These are phyloP conservation scores for Hemileccinum rubropunctum DNA, from an alignment of 768 basidiomycete genomes.

Conservation along the genomic window DNA sequence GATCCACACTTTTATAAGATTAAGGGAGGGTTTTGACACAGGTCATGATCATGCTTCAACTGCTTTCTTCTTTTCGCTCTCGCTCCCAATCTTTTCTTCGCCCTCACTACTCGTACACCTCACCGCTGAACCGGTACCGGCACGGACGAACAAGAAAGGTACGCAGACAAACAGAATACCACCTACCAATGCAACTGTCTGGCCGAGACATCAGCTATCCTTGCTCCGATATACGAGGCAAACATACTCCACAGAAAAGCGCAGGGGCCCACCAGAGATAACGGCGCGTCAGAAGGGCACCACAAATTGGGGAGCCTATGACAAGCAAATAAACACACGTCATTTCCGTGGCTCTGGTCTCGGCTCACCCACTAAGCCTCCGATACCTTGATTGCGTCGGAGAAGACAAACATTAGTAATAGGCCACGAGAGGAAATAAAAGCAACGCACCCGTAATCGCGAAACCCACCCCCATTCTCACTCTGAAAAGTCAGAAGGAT, in stretches of 20 bases:
- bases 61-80: no score
- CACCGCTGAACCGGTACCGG: neutral
- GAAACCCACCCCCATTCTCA: constrained; percentile 48
- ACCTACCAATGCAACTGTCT: constrained; percentile 11
- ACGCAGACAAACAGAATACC: constrained; percentile 10
- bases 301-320: constrained; percentile 54
- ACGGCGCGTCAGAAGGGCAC: constrained; percentile 46
- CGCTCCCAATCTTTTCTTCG: neutral
- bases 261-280: constrained; percentile 60
- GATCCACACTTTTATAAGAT: no score
- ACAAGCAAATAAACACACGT: constrained; percentile 15
- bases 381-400: constrained; percentile 18
- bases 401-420: neutral
- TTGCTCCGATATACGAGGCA: neutral
- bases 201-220: neutral
- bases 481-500: constrained; percentile 9
- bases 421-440: neutral
- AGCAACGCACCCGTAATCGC: constrained; percentile 36
- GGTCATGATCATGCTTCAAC: no score
- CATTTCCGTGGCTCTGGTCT: neutral
- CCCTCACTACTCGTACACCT: neutral
- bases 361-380: constrained; percentile 18
- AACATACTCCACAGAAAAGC: constrained; percentile 45
- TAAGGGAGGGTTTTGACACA: no score
- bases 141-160: constrained; percentile 5